Evolutionary conservation across 306 rosid genomes (phyloP), one percentile per base, ranked within the genome.

Genomic region (Ormosia semicastrata): DNA sequence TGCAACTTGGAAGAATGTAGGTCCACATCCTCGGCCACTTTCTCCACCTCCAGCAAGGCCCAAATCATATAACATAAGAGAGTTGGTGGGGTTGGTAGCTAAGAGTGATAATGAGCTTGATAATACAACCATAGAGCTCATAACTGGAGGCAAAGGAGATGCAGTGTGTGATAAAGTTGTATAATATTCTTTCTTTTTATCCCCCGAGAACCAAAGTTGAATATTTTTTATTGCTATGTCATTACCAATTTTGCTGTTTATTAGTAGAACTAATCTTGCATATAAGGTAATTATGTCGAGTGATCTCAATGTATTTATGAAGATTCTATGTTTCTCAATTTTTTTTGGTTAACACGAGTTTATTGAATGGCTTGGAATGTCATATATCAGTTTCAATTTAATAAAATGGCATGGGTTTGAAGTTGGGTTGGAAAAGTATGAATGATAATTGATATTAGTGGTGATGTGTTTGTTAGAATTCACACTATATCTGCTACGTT

Each of bases 21-120:
- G 98, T n/a, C 96, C 99, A 43, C 97, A 97, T 29, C 99, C 99
- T 80, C 96, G 94, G 52, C 99, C 98, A 0, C 97, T 95, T 78
- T 98, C 99, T 82, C 99, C 99, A 0, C 98, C 99, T 75, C 98
- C 98, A 1, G 99, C 99, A 7, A 87, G 95, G 71, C 98, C 96
- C 1, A 95, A 93, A 82, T 93, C 91, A 33, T 92, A 93, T 83
- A 95, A 95, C 85, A 89, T 91, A 64, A 37, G 99, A 95, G 85
- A 98, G 99, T 71, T 95, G 99, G 99, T 93, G 98, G 98, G 99
- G 99, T 80, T 95, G 99, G 98, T 95, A 43, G 98, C 98, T 36
- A 97, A 95, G 86, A 95, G 99, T 24, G 98, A 93, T 53, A 92
- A 90, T 54, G 99, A 95, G 78, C 99, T 98, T 24, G 95, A 95